These are phyloP conservation scores for Lipomyces kockii DNA, from an alignment of 805 yeast species.

Conservation along the genomic window DNA sequence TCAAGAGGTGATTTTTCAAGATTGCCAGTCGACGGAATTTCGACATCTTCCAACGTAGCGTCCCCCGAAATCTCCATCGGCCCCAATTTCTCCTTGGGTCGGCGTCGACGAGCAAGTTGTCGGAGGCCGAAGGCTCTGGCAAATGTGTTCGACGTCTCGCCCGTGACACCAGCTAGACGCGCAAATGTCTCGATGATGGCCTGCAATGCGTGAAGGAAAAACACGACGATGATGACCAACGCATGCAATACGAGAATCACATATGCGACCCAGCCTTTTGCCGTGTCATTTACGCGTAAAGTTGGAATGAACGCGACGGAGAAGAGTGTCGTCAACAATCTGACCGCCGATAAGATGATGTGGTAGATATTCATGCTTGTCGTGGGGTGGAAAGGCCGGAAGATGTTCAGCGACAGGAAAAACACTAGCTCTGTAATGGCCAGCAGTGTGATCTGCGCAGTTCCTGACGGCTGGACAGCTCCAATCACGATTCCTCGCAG, in stretches of 20 bases:
- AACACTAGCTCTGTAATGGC: slow-evolving; percentile 41
- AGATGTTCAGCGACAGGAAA: slow-evolving; percentile 33
- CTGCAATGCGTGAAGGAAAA: slow-evolving; percentile 40
- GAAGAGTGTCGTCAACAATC: slow-evolving; percentile 37
- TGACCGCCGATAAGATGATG: slow-evolving; percentile 33
- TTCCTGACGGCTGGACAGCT: slow-evolving; percentile 44
- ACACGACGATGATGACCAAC: slow-evolving; percentile 40
- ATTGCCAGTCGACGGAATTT: slow-evolving; percentile 1
- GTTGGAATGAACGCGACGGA: slow-evolving; percentile 41
- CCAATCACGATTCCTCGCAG: slow-evolving; percentile 45
- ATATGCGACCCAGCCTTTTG: slow-evolving; percentile 45
- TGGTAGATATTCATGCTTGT: slow-evolving; percentile 43
- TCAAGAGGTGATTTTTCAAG: slow-evolving; percentile 15
- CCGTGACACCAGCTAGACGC: slow-evolving; percentile 25
- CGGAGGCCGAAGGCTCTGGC: slow-evolving; percentile 35
- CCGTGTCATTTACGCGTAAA: slow-evolving; percentile 33
- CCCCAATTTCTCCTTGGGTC: slow-evolving; percentile 16
- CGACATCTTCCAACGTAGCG: background rate
- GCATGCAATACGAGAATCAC: slow-evolving; percentile 43
- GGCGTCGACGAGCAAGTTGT: slow-evolving; percentile 35
- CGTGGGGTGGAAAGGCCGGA: slow-evolving; percentile 40
- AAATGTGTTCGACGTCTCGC: slow-evolving; percentile 27
- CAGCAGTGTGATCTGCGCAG: slow-evolving; percentile 45
- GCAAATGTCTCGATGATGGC: slow-evolving; percentile 40
- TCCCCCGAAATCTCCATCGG: slow-evolving; percentile 3